These are phyloP conservation scores for Hypsizygus marmoreus DNA, from an alignment of 768 basidiomycete species.

Conservation along the genomic window DNA sequence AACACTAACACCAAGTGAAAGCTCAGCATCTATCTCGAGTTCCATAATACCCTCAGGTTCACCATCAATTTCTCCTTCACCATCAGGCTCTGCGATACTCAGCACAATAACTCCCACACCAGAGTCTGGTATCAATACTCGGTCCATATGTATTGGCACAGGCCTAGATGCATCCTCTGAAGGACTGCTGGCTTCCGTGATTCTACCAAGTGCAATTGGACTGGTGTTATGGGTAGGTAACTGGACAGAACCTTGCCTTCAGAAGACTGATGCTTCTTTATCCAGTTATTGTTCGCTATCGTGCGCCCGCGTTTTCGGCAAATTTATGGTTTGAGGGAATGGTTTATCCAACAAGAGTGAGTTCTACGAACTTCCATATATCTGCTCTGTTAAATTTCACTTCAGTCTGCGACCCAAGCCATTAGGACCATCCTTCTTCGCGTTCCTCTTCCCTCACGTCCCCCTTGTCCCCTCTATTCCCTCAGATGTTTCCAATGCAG, in stretches of 20 bases:
- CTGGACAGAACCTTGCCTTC: conserved; percentile 2
- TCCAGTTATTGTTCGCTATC: conserved; percentile 65
- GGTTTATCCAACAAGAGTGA: conserved; percentile 75
- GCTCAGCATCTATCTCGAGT: conserved; percentile 21
- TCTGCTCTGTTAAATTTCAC: conserved; percentile 14
- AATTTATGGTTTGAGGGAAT: conserved; percentile 71
- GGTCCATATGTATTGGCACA: conserved; percentile 59
- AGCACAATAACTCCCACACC: conserved; percentile 26
- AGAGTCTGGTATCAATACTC: conserved; percentile 22
- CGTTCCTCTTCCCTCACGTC: conserved; percentile 72
- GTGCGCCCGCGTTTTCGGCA: conserved; percentile 71
- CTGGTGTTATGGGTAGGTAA: conserved; percentile 67
- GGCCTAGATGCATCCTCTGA: conserved; percentile 64
- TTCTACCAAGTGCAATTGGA: conserved; percentile 61
- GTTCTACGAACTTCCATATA: conserved; percentile 25
- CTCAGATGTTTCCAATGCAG: conserved; percentile 55
- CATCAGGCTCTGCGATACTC: conserved; percentile 22
- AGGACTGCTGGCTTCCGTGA: conserved; percentile 59
- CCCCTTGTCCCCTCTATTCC: conserved; percentile 65
- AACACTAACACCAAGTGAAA: conserved; percentile 14
- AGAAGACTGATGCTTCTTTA: conserved; percentile 14
- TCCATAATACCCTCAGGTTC: too few relatives aligned
- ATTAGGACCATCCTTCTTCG: conserved; percentile 56
- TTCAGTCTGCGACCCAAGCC: conserved; percentile 64
- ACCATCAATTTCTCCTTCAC: conserved; percentile 15